phyloP scores from a whole-genome alignment of 176 grass and related monocot genomes.

The Carex myosuroides region DNA sequence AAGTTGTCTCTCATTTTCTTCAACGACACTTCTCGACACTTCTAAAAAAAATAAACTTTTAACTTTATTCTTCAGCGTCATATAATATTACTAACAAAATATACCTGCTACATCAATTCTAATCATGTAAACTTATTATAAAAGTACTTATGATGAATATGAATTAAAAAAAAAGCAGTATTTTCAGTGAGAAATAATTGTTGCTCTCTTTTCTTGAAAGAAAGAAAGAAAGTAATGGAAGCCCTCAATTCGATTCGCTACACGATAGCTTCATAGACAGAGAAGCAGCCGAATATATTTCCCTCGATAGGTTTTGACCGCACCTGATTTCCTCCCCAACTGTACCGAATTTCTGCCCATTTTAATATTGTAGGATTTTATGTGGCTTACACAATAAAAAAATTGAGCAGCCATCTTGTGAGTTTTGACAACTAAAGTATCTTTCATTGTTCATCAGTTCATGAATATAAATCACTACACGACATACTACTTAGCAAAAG shows the following conservation, averaged over 20 bases:
- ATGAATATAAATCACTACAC: not conserved
- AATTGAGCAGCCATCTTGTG: not conserved
- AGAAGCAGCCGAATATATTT: not conserved
- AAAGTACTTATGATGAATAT: too few species aligned
- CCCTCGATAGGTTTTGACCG: constrained; percentile 10
- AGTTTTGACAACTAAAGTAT: not conserved
- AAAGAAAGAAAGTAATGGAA: not conserved
- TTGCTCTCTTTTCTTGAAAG: not conserved
- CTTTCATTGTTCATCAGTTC: not conserved
- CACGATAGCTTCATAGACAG: not conserved
- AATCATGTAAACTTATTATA: too few species aligned
- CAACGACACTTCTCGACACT: not conserved
- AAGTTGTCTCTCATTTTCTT: not conserved
- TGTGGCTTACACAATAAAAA: not conserved
- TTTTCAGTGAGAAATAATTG: not conserved
- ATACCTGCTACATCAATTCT: too few species aligned
- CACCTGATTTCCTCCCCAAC: not conserved
- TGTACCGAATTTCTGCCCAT: constrained; percentile 1
- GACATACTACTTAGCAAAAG: not conserved
- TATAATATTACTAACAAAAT: too few species aligned
- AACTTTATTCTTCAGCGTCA: too few species aligned
- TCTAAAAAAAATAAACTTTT: too few species aligned
- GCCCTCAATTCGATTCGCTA: not conserved
- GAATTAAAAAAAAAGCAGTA: too few species aligned
- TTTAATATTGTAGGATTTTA: not conserved